Evolutionary conservation across 2,329 filamentous ascomycete species (phyloP).

Genomic region (Venturia nashicola): DNA sequence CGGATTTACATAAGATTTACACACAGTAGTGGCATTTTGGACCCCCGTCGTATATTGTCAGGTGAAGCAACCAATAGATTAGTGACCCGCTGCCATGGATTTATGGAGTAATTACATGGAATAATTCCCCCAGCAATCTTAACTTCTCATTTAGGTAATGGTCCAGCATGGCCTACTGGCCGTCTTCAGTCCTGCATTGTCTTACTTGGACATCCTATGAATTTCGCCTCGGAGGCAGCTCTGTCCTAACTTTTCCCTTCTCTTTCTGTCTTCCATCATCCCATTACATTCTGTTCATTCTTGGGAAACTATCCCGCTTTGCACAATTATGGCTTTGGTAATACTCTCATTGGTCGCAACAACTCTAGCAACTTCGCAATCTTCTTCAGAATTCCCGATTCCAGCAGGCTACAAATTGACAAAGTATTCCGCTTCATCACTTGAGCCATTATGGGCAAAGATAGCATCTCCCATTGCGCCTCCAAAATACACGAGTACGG

Average conservation of each 20-base stretch:
- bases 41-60: neutral
- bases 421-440: slow-evolving; percentile 31
- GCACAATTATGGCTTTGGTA: neutral
- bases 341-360: neutral
- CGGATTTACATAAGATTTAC: too few relatives aligned
- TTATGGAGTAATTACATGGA: neutral
- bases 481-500: slow-evolving; percentile 30
- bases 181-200: neutral
- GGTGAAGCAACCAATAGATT: neutral
- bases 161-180: neutral
- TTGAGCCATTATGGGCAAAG: slow-evolving; percentile 34
- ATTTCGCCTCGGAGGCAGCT: neutral
- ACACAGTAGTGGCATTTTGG: neutral
- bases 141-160: neutral
- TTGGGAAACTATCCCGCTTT: neutral
- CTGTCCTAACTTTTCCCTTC: neutral
- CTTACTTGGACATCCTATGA: neutral
- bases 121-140: neutral
- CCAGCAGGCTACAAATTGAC: slow-evolving; percentile 24
- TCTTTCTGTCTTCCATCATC: neutral
- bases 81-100: neutral
- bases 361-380: neutral
- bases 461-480: slow-evolving; percentile 28
- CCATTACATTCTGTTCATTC: too few relatives aligned
- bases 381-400: slow-evolving; percentile 14